phyloP scores from a whole-genome alignment of 75 land plant species.

The Isoetes taiwanensis region DNA sequence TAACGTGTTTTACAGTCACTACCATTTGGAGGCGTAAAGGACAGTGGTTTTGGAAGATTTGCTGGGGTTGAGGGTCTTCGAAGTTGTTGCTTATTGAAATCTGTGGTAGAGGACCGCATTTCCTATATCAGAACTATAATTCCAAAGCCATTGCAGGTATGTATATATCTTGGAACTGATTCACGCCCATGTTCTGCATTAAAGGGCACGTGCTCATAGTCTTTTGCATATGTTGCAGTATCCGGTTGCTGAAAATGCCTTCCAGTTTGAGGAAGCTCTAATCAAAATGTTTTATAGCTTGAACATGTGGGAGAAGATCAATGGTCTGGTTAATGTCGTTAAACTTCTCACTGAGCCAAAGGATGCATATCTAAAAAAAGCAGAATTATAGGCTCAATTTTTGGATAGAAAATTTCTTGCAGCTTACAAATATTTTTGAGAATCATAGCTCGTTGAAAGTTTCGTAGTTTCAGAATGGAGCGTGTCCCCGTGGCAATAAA shows the following conservation, averaged over 20 bases:
- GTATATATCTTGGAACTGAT: background rate
- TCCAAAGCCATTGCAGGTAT: slow-evolving; percentile 80
- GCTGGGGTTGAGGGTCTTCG: slow-evolving; percentile 83
- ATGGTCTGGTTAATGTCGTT: slow-evolving; percentile 43
- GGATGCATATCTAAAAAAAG: too few relatives aligned
- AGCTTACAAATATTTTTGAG: too few relatives aligned
- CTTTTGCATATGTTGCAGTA: slow-evolving; percentile 37
- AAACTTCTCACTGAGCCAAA: slow-evolving; percentile 45
- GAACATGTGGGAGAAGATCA: slow-evolving; percentile 48
- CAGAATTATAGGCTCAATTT: too few relatives aligned
- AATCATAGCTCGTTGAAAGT: too few relatives aligned
- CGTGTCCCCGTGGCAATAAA: too few relatives aligned
- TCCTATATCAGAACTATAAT: slow-evolving; percentile 53
- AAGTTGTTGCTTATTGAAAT: slow-evolving; percentile 71
- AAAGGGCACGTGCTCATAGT: background rate
- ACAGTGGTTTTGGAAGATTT: slow-evolving; percentile 87
- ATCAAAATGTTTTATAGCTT: slow-evolving; percentile 60
- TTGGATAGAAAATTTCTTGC: too few relatives aligned
- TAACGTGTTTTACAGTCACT: slow-evolving; percentile 55
- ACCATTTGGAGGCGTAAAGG: slow-evolving; percentile 89
- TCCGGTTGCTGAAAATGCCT: slow-evolving; percentile 74
- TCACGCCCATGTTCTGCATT: background rate
- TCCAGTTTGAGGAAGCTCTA: slow-evolving; percentile 68
- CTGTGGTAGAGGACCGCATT: slow-evolving; percentile 80
- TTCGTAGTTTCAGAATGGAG: too few relatives aligned